Evolutionary conservation across 139 green algal genomes (phyloP), one percentile per base, ranked within the genome.

Genomic region (Limnomonas spitsbergensis): DNA sequence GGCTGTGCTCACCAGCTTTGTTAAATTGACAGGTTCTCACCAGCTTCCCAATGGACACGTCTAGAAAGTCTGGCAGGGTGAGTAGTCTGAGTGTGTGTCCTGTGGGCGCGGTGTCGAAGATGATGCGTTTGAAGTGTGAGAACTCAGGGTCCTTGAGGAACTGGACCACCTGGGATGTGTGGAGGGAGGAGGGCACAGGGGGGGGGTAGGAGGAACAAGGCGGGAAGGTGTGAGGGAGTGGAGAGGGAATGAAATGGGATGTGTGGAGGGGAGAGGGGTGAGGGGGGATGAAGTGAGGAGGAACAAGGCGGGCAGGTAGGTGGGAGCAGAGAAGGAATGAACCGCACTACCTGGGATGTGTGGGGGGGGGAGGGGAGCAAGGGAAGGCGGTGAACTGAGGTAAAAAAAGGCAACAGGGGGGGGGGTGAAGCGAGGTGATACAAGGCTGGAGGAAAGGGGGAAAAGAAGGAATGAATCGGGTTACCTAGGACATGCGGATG

Each of bases 61-160:
- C 93, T 9, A 99, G 77, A 68, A 99, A 99, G 81, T 99, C 96
- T 1, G 96, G 96, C 32, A 99, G 89, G 0, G 93, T 91, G 2
- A 99, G 94, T 77, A 99, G 84, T 3, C 96, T 80, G 81, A 99
- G 85, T 24, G 96, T 99, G 91, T 99, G 96, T 31, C 96, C 96
- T 1, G 95, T 99, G 42, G 96, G 96, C 0, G 96, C 96, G 1
- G 96, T 99, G 91, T 99, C 96, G 83, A 99, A 98, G 27, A 99
- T 80, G 83, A 99, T 95, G 79, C 93, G 88, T 66, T 89, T 91
- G 85, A 98, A 99, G 66, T 94, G 84, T 1, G 82, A 37, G 85
- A 96, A 98, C 72, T 96, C 86, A 0, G 86, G 86, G 34, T 83
- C 78, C 77, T 97, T 91, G 34, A 95, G 79, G 38, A 98, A 94